Evolutionary conservation across 257 asterid genomes (phyloP).

Genomic region (Nyctanthes arbortristis): DNA sequence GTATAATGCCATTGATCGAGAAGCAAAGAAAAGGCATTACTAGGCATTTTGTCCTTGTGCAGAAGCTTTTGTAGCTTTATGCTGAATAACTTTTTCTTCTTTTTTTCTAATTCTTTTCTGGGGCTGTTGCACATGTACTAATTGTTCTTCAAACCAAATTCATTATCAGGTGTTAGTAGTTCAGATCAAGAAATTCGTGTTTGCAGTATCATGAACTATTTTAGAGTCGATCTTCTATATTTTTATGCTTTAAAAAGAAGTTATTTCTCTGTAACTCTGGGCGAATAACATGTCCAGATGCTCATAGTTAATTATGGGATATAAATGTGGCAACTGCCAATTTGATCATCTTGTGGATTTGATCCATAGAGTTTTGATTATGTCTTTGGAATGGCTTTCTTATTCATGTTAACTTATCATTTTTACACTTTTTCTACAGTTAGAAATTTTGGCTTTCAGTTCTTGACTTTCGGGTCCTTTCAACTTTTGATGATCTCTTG

Average conservation of each 20-base stretch:
- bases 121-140: too few relatives aligned
- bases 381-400: conserved; percentile 1
- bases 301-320: conserved; percentile 13
- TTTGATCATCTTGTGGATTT: conserved; percentile 18
- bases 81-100: too few relatives aligned
- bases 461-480: conserved; percentile 3
- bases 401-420: not conserved
- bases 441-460: not conserved
- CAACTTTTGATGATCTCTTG: not conserved
- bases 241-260: not conserved
- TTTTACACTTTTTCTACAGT: conserved; percentile 6
- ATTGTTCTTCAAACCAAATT: not conserved
- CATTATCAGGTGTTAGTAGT: not conserved
- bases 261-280: conserved; percentile 11
- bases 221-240: not conserved
- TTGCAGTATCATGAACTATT: not conserved
- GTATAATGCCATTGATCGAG: not conserved
- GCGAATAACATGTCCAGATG: conserved; percentile 5
- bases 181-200: not conserved
- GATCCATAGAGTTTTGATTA: conserved; percentile 16
- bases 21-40: not conserved
- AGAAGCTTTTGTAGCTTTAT: not conserved
- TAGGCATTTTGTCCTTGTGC: not conserved
- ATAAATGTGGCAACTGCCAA: not conserved
- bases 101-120: too few relatives aligned